Evolutionary conservation across 148 eudicot genomes (phyloP).

Genomic region (Cornus suecica): DNA sequence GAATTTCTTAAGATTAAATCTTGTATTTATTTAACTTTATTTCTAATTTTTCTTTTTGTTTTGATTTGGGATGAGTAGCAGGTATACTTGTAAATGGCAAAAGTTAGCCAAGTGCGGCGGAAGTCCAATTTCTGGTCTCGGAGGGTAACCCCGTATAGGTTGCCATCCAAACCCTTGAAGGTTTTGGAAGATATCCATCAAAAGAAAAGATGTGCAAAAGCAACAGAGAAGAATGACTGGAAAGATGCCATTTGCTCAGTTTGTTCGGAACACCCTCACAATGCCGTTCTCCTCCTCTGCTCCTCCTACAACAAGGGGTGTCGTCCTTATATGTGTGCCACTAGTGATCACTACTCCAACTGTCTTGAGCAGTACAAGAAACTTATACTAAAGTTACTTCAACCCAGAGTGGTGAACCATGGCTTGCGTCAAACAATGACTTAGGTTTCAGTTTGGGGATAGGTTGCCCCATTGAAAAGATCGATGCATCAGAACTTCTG

Average conservation of each 20-base stretch:
- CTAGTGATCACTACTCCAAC: slow-evolving; percentile 48
- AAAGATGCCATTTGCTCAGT: slow-evolving; percentile 52
- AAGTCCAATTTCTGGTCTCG: slow-evolving; percentile 26
- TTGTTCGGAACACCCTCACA: slow-evolving; percentile 58
- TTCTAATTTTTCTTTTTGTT: not conserved
- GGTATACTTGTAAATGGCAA: slow-evolving; percentile 44
- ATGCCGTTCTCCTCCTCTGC: slow-evolving; percentile 58
- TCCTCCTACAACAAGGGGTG: slow-evolving; percentile 58
- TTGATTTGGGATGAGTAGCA: slow-evolving; percentile 15
- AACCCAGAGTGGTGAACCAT: no score
- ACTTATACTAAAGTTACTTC: slow-evolving; percentile 18
- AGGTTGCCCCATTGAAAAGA: slow-evolving; percentile 20
- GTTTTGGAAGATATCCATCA: slow-evolving; percentile 29
- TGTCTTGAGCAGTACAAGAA: slow-evolving; percentile 54
- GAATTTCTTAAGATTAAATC: not conserved
- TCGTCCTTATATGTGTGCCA: slow-evolving; percentile 65
- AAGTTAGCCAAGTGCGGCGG: slow-evolving; percentile 40
- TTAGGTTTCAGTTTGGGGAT: slow-evolving; percentile 9
- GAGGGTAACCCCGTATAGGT: slow-evolving; percentile 18
- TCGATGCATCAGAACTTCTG: slow-evolving; percentile 39
- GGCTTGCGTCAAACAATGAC: not conserved
- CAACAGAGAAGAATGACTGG: slow-evolving; percentile 37
- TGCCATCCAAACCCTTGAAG: slow-evolving; percentile 38
- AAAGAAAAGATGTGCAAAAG: slow-evolving; percentile 23
- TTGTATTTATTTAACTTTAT: not conserved